phyloP scores from a whole-genome alignment of 2,329 filamentous ascomycete genomes.

The Trichoderma oligosporum region DNA sequence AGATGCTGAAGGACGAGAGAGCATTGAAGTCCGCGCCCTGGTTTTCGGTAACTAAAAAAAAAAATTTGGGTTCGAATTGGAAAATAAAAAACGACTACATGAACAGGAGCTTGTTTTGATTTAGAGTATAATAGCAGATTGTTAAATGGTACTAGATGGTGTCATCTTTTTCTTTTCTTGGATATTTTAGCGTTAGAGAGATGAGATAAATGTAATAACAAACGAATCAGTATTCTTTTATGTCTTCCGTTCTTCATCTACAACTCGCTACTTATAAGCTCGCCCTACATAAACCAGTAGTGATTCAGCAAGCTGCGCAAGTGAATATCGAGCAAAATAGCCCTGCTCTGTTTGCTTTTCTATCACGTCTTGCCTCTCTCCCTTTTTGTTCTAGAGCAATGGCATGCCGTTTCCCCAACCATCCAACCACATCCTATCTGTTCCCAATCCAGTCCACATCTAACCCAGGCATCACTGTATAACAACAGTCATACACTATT shows the following conservation, averaged over 20 bases:
- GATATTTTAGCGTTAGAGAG: neutral
- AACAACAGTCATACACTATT: neutral
- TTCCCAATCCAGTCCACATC: neutral
- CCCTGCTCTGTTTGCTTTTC: neutral
- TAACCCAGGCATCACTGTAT: neutral
- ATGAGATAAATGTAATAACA: constrained; percentile 7
- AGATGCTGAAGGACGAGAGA: constrained; percentile 71
- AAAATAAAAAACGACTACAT: too few relatives aligned
- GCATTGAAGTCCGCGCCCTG: constrained; percentile 82
- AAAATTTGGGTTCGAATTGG: neutral
- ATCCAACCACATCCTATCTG: too few relatives aligned
- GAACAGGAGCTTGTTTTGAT: neutral
- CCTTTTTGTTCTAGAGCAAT: too few relatives aligned
- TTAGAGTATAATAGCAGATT: neutral
- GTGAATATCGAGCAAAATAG: neutral
- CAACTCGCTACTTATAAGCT: neutral
- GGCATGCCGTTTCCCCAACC: too few relatives aligned
- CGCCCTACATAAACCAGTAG: neutral
- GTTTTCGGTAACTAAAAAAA: constrained; percentile 63
- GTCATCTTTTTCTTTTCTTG: neutral
- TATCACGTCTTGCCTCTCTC: neutral
- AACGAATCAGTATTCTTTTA: neutral
- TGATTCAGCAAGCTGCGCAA: neutral
- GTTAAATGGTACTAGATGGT: neutral
- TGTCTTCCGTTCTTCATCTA: neutral